Conservation (phyloP, 1,284 basidiomycete genomes). For the Paramarasmius palmivorus region DNA sequence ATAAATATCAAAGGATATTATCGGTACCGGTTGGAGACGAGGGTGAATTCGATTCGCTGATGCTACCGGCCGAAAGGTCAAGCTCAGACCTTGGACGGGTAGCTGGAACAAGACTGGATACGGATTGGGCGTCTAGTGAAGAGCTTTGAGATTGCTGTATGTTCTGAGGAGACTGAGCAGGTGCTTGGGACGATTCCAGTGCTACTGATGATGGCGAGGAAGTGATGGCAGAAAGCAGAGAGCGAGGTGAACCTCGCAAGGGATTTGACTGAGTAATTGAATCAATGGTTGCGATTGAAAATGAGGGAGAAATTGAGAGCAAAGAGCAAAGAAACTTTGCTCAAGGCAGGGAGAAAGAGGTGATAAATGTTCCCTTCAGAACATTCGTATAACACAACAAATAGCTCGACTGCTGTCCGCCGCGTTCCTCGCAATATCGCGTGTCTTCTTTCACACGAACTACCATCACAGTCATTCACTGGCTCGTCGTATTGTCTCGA, state of each 20-base stretch:
- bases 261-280: constrained; percentile 55
- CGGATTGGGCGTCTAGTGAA: not conserved
- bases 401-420: not conserved
- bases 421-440: constrained; percentile 19
- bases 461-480: not conserved
- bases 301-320: constrained; percentile 2
- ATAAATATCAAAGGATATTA: constrained; percentile 25
- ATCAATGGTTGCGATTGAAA: constrained; percentile 63
- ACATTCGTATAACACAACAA: constrained; percentile 8
- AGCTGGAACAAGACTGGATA: constrained; percentile 50
- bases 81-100: constrained; percentile 63
- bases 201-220: constrained; percentile 40
- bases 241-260: constrained; percentile 46
- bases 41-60: constrained; percentile 11
- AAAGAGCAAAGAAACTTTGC: not conserved
- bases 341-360: not conserved
- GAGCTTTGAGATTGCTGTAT: constrained; percentile 19
- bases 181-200: constrained; percentile 43
- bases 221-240: constrained; percentile 33
- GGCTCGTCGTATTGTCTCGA: not conserved
- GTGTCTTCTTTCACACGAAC: constrained; percentile 30
- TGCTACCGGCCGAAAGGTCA: constrained; percentile 48
- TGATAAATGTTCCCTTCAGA: constrained; percentile 3
- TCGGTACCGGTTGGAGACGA: constrained; percentile 17
- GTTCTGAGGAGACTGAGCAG: constrained; percentile 26